These are phyloP conservation scores for Phlebiopsis flavidoalba DNA, from an alignment of 768 basidiomycete species.

Conservation along the genomic window DNA sequence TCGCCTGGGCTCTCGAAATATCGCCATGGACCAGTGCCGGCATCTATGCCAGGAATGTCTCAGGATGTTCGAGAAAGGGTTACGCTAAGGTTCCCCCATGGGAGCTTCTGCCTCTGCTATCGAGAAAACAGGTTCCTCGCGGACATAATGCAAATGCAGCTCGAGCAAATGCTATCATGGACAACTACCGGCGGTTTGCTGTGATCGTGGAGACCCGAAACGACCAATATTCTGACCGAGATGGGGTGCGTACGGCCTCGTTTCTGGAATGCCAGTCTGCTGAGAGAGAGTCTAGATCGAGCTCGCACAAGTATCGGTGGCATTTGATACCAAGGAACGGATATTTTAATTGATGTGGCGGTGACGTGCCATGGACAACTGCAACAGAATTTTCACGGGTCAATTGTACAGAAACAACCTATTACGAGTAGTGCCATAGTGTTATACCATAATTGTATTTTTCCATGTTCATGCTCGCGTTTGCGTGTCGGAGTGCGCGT, in stretches of 20 bases:
- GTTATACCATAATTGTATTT: background rate
- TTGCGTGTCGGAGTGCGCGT: background rate
- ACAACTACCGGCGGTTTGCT: conserved; percentile 60
- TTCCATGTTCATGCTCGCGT: background rate
- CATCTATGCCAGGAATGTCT: conserved; percentile 42
- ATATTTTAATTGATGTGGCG: conserved; percentile 28
- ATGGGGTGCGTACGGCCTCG: conserved; percentile 41
- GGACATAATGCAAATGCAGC: conserved; percentile 50
- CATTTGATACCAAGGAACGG: conserved; percentile 60
- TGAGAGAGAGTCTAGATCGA: conserved; percentile 42
- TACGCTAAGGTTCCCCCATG: conserved; percentile 31
- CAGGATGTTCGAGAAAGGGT: conserved; percentile 31
- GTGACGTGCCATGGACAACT: no score
- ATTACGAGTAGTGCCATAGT: background rate
- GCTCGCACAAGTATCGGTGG: conserved; percentile 33
- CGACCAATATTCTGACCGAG: conserved; percentile 18
- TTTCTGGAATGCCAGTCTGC: background rate
- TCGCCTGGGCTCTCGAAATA: conserved; percentile 28
- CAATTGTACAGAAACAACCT: background rate
- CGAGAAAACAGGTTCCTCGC: conserved; percentile 40
- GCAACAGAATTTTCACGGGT: no score
- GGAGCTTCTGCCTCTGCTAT: conserved; percentile 33
- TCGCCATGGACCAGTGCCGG: conserved; percentile 29
- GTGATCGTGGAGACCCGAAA: conserved; percentile 37
- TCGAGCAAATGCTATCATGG: conserved; percentile 61